These are phyloP conservation scores for Saccharomycopsis phalli DNA, from an alignment of 1,139 yeast genomes.

Conservation along the genomic window DNA sequence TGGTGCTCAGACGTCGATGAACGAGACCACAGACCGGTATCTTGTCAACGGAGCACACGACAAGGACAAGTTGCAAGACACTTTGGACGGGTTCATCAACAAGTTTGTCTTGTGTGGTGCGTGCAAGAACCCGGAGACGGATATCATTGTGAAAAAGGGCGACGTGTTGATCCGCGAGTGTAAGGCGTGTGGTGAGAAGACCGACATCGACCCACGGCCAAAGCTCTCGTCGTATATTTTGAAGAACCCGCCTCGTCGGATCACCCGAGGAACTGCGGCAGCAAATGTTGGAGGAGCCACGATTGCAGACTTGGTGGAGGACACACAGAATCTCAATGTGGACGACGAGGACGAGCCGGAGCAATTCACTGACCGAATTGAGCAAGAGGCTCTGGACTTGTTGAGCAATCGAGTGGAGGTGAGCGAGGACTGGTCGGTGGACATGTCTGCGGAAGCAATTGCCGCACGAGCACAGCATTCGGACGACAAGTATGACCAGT, in stretches of 20 bases:
- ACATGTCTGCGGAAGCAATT: constrained; percentile 94
- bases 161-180: constrained; percentile 83
- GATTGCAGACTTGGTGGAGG: constrained; percentile 66
- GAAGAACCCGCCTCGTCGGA: constrained; percentile 87
- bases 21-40: constrained; percentile 75
- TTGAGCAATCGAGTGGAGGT: constrained; percentile 46
- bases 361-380: constrained; percentile 67
- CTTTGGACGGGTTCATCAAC: constrained; percentile 86
- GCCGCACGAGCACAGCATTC: constrained; percentile 81
- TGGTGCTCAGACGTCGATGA: constrained; percentile 89
- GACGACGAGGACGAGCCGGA: constrained; percentile 59
- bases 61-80: constrained; percentile 82
- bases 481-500: constrained; percentile 46
- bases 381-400: constrained; percentile 75
- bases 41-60: constrained; percentile 95
- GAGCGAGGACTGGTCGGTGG: constrained; percentile 97
- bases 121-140: constrained; percentile 98
- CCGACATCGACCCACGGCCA: constrained; percentile 77
- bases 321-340: constrained; percentile 34
- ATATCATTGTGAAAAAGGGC: constrained; percentile 70
- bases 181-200: constrained; percentile 95
- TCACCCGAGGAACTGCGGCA: constrained; percentile 81
- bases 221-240: constrained; percentile 78
- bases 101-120: constrained; percentile 90
- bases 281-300: constrained; percentile 87